Evolutionary conservation across 2,329 filamentous ascomycete genomes (phyloP).

Genomic region (Fusarium sp.): DNA sequence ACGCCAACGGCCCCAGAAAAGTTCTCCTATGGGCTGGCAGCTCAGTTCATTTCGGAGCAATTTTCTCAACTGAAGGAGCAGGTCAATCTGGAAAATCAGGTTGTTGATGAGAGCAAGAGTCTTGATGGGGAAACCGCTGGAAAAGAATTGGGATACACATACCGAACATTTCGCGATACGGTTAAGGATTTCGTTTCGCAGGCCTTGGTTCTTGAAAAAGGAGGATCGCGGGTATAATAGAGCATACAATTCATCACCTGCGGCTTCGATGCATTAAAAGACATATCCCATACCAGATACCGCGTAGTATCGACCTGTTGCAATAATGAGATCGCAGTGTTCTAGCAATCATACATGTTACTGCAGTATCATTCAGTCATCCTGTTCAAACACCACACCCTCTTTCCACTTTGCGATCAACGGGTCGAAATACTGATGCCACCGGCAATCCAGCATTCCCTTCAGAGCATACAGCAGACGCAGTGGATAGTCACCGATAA

Average conservation of each 20-base stretch:
- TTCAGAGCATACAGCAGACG: background rate
- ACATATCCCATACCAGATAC: too few relatives aligned
- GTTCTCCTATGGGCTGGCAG: conserved; percentile 63
- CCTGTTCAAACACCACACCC: background rate
- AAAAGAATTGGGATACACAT: conserved; percentile 58
- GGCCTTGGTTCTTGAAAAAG: background rate
- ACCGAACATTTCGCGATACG: conserved; percentile 55
- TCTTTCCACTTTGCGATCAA: background rate
- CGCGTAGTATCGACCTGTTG: too few relatives aligned
- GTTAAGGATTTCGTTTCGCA: conserved; percentile 54
- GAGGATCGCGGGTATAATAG: too few relatives aligned
- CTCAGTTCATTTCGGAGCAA: conserved; percentile 58
- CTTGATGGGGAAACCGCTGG: conserved; percentile 60
- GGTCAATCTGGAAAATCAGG: conserved; percentile 54
- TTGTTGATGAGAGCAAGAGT: conserved; percentile 56
- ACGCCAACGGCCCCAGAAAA: conserved; percentile 58
- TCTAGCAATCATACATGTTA: too few relatives aligned
- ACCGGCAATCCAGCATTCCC: background rate
- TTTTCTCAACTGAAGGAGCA: conserved; percentile 56
- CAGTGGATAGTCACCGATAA: background rate
- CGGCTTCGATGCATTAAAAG: too few relatives aligned
- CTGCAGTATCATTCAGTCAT: too few relatives aligned
- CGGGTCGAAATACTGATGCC: background rate
- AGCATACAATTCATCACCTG: too few relatives aligned
- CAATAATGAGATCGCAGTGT: too few relatives aligned